Evolutionary conservation across 2,329 filamentous ascomycete species (phyloP).

Genomic region (Alternaria triticimaculans): DNA sequence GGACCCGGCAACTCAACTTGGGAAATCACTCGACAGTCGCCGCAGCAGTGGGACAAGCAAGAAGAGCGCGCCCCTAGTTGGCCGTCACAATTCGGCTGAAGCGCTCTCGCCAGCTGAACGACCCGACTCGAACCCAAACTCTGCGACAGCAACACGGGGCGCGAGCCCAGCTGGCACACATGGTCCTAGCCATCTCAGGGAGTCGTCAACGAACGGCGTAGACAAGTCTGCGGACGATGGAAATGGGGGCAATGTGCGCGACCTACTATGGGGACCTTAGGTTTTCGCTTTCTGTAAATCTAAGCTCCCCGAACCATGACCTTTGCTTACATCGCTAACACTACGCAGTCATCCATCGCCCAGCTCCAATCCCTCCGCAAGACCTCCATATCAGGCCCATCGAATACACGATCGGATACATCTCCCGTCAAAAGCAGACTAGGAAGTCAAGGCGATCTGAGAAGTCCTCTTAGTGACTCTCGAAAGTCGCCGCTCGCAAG

Average conservation of each 20-base stretch:
- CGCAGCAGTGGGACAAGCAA: slow-evolving; percentile 87
- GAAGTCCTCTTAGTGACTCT: slow-evolving; percentile 4
- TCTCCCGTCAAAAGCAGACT: slow-evolving; percentile 26
- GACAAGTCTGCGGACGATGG: slow-evolving; percentile 36
- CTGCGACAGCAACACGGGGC: slow-evolving; percentile 40
- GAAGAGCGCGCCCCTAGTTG: slow-evolving; percentile 65
- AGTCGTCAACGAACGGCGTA: slow-evolving; percentile 35
- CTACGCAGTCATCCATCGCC: slow-evolving; percentile 4
- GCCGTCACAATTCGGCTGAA: slow-evolving; percentile 36
- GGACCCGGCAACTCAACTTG: slow-evolving; percentile 62
- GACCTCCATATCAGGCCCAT: slow-evolving; percentile 16
- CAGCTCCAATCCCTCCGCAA: slow-evolving; percentile 26
- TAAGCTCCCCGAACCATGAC: slow-evolving; percentile 30
- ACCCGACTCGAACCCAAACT: slow-evolving; percentile 33
- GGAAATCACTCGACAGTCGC: slow-evolving; percentile 88
- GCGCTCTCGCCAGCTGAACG: slow-evolving; percentile 30
- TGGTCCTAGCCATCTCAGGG: slow-evolving; percentile 43
- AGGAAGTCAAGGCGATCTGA: slow-evolving; percentile 25
- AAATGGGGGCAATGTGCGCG: slow-evolving; percentile 52
- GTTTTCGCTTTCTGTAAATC: slow-evolving; percentile 39
- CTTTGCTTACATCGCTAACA: slow-evolving; percentile 18
- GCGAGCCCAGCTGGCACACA: slow-evolving; percentile 41
- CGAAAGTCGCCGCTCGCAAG: slow-evolving; percentile 16
- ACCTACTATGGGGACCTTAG: slow-evolving; percentile 54
- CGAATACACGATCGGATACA: slow-evolving; percentile 15